These are phyloP conservation scores for Phytophthora pistaciae DNA, from an alignment of 352 stramenopile species.

Conservation along the genomic window DNA sequence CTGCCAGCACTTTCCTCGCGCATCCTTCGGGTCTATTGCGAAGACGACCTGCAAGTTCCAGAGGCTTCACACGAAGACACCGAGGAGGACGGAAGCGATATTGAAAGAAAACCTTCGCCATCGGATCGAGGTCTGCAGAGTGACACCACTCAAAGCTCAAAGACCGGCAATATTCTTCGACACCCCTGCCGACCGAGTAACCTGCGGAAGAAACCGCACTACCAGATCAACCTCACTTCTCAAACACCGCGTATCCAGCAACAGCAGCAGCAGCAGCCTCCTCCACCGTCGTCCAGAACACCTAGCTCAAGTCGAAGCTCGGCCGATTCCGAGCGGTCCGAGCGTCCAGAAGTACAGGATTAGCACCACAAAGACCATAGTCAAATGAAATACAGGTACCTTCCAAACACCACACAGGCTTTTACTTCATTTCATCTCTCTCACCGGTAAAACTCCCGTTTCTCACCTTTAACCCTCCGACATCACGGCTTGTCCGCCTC, in stretches of 20 bases:
- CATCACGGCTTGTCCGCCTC: conserved; percentile 31
- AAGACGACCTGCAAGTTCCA: conserved; percentile 62
- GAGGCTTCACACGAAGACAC: conserved; percentile 20
- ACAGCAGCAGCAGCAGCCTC: conserved; percentile 22
- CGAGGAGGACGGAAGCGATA: conserved; percentile 3
- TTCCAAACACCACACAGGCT: neutral
- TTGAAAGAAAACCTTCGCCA: neutral
- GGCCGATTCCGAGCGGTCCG: conserved; percentile 21
- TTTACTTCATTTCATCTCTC: conserved; percentile 11
- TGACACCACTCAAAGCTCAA: conserved; percentile 5
- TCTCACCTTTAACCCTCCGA: neutral
- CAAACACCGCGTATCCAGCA: conserved; percentile 29
- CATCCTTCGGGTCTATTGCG: conserved; percentile 61
- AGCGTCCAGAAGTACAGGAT: conserved; percentile 22
- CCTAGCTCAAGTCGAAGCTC: conserved; percentile 13
- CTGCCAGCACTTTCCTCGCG: conserved; percentile 59
- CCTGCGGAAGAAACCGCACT: conserved; percentile 48
- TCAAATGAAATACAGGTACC: neutral
- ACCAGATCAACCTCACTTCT: conserved; percentile 50
- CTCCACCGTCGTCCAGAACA: neutral
- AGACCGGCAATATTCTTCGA: conserved; percentile 35
- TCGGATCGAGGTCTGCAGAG: neutral
- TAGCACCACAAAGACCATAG: conserved; percentile 4
- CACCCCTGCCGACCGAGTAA: conserved; percentile 49
- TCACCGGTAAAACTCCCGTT: neutral